A percentile compares a stretch with the other conserved stretches of the same genome.
phyloP scores from a whole-genome alignment of 1,284 basidiomycete genomes.

The Fomes fomentarius region DNA sequence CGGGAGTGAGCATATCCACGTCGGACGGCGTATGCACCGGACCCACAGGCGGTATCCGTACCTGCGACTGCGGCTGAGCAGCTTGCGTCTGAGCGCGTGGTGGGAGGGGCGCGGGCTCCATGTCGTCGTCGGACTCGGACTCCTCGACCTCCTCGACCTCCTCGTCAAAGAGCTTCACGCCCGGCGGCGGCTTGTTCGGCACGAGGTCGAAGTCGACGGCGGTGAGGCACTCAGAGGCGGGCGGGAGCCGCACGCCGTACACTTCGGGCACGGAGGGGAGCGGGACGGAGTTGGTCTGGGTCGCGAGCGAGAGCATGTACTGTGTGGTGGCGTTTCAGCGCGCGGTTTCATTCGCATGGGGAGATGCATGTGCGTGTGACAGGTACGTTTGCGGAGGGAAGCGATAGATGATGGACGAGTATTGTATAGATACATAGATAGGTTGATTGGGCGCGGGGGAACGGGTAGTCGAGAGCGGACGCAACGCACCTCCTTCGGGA shows the following conservation, averaged over 20 bases:
- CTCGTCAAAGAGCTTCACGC: constrained; percentile 74
- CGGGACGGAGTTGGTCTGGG: constrained; percentile 88
- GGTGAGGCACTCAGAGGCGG: constrained; percentile 81
- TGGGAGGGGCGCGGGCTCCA: constrained; percentile 55
- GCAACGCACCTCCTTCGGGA: constrained; percentile 88
- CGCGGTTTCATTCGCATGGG: too few species aligned
- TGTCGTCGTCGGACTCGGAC: constrained; percentile 65
- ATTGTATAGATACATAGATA: too few species aligned
- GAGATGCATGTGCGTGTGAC: background rate
- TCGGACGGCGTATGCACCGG: constrained; percentile 66
- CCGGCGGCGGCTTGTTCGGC: constrained; percentile 82
- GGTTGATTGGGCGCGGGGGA: too few species aligned
- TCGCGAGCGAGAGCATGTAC: constrained; percentile 89
- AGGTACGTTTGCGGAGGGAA: background rate
- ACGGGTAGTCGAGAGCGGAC: too few species aligned
- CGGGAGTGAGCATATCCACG: constrained; percentile 59
- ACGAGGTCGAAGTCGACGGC: constrained; percentile 93
- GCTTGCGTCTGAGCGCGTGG: constrained; percentile 9
- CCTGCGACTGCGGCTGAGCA: background rate
- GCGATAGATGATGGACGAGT: too few species aligned
- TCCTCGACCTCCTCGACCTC: constrained; percentile 80
- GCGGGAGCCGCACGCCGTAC: constrained; percentile 91
- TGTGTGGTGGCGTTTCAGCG: constrained; percentile 43
- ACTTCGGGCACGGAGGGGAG: constrained; percentile 94
- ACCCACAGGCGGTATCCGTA: constrained; percentile 39